phyloP scores from a whole-genome alignment of 345 rosid species.

The Melastoma malabathricum region DNA sequence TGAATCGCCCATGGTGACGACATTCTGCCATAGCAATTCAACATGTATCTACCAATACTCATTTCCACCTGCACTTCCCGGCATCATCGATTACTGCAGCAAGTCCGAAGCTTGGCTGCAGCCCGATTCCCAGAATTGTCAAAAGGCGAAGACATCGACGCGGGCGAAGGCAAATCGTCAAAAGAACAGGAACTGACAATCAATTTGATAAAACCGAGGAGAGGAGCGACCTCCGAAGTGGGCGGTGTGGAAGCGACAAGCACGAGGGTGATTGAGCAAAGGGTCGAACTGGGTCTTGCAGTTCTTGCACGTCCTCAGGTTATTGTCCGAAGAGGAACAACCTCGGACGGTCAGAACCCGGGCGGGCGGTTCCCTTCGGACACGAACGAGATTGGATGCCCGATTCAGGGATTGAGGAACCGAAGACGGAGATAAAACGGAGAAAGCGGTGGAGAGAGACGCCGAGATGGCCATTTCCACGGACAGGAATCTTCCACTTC shows the following conservation, averaged over 20 bases:
- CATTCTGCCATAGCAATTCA: no score
- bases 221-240: constrained; percentile 70
- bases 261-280: constrained; percentile 52
- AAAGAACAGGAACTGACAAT: background rate
- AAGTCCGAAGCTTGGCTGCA: no score
- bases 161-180: no score
- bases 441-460: no score
- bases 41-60: no score
- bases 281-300: constrained; percentile 93
- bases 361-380: background rate
- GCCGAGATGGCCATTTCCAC: no score
- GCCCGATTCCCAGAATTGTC: no score
- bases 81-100: no score
- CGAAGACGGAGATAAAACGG: no score
- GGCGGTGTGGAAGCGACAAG: constrained; percentile 81
- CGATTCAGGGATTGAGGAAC: background rate
- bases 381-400: background rate
- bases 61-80: no score
- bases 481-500: no score
- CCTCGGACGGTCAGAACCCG: background rate
- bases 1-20: no score
- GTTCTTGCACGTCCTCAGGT: constrained; percentile 64
- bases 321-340: constrained; percentile 2
- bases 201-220: background rate
- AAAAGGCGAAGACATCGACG: background rate